Conservation (phyloP, 345 rosid genomes). For the Gossypium anomalum region DNA sequence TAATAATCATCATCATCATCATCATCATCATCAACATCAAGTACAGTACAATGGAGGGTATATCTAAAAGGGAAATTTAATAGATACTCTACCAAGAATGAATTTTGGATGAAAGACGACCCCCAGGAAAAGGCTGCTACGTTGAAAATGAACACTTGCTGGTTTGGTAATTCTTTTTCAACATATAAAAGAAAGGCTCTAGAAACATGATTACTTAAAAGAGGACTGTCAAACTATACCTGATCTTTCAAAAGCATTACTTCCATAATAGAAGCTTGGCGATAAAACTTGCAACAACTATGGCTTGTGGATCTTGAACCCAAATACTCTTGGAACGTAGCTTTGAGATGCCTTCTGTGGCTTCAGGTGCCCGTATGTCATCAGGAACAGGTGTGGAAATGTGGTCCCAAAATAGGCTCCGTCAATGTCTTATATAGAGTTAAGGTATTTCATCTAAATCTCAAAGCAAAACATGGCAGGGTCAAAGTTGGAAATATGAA, state of each 20-base stretch:
- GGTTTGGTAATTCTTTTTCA: slow-evolving; percentile 13
- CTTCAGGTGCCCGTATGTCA: slow-evolving; percentile 90
- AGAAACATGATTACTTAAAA: slow-evolving; percentile 13
- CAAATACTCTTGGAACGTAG: slow-evolving; percentile 92
- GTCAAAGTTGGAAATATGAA: neutral
- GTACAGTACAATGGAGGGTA: neutral
- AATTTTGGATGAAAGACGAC: neutral
- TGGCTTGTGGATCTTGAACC: slow-evolving; percentile 86
- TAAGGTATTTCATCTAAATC: slow-evolving; percentile 31
- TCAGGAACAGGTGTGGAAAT: slow-evolving; percentile 85
- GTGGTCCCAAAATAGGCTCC: slow-evolving; percentile 97
- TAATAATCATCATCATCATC: too few species aligned
- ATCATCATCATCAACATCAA: neutral
- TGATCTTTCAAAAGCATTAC: slow-evolving; percentile 19
- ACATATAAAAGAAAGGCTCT: slow-evolving; percentile 8
- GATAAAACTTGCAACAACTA: slow-evolving; percentile 11
- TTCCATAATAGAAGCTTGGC: slow-evolving; percentile 20
- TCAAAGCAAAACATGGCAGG: slow-evolving; percentile 4
- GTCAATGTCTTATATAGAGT: slow-evolving; percentile 68
- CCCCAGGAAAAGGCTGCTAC: slow-evolving; percentile 14
- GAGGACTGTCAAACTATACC: slow-evolving; percentile 16
- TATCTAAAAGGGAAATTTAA: slow-evolving; percentile 7
- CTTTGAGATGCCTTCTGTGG: slow-evolving; percentile 79
- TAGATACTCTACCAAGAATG: slow-evolving; percentile 13
- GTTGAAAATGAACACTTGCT: slow-evolving; percentile 17